phyloP scores from a whole-genome alignment of 2,329 filamentous ascomycete genomes.

The Ophiocordyceps polyrhachis-furcata region DNA sequence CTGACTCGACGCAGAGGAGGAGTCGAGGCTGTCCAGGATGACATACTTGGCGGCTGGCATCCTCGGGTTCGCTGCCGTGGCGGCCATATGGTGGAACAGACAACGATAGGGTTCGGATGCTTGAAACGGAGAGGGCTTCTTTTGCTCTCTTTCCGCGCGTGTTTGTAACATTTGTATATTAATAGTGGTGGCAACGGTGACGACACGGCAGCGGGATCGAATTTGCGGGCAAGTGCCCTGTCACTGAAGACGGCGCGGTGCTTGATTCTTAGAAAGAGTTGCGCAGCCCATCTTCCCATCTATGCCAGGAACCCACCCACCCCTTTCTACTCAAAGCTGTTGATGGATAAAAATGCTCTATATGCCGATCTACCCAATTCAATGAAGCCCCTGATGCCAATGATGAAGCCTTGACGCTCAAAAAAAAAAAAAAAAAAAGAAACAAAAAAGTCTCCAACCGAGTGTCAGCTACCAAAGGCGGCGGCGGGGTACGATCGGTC shows the following conservation, averaged over 20 bases:
- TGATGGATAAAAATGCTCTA: too few relatives aligned
- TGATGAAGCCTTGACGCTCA: not conserved
- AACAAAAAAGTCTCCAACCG: too few relatives aligned
- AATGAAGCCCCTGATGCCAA: not conserved
- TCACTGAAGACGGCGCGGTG: not conserved
- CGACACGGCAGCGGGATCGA: not conserved
- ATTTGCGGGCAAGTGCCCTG: not conserved
- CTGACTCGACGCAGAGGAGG: slow-evolving; percentile 12
- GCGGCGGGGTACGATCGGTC: slow-evolving; percentile 43
- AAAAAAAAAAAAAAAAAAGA: too few relatives aligned
- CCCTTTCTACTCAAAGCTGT: not conserved
- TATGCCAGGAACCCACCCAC: not conserved
- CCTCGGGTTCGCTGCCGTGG: slow-evolving; percentile 18
- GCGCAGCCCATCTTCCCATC: not conserved
- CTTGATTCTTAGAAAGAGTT: not conserved
- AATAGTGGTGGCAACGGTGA: not conserved
- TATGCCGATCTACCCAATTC: too few relatives aligned
- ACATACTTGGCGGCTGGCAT: slow-evolving; percentile 9
- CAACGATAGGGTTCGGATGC: slow-evolving; percentile 6
- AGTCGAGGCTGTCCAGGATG: slow-evolving; percentile 14
- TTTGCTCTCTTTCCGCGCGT: not conserved
- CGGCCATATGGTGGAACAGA: slow-evolving; percentile 18
- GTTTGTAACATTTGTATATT: not conserved
- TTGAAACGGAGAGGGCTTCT: not conserved
- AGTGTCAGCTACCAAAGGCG: slow-evolving; percentile 30